Base-by-base conservation (phyloP, 2,329 filamentous ascomycete genomes). In the Exophiala spinifera region DNA sequence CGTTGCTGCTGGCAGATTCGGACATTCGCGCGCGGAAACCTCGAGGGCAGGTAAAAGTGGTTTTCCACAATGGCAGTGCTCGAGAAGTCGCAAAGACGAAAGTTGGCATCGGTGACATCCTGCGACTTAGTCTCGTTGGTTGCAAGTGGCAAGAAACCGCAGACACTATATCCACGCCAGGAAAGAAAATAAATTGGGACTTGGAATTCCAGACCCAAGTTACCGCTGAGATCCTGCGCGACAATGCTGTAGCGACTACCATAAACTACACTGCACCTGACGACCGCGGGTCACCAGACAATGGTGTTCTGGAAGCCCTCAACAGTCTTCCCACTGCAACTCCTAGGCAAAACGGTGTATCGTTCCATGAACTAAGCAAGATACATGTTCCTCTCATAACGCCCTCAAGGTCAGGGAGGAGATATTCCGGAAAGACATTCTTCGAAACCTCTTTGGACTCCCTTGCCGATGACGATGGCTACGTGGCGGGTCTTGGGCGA, bases 1-100 rank as follows among this genome's bases (percentile, higher is more conserved):
- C 89, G 21, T 85, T 96, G 47, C 80, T 95, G 17, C 80, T 97
- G 31, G 88, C 88, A 43, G 91, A 96, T 65, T 84, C 85, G 43
- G 90, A 96, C 69, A 88, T 91, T 65, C 86, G 89, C 45, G 78
- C 92, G 47, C 88, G 92, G 52, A 83, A 84, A 59, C 78, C 80
- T 37, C 86, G 82, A 61, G 92, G 92, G 11, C 90, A 96, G 71
- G 83, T 96, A 19, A 86, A 91, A 53, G 81, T 91, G 46, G 82
- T 86, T 39, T 90, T 96, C 63, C 77, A 79, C 25, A 88, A 86
- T 7, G 74, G 82, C 4, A 83, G 84, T 61, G 92, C 89, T 14
- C 83, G 83, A 63, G 81, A 81, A 15, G 77, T 95, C 36, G 82
- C 85, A 6, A 79, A 81, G 46, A 81, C 81, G 10, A 82, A 80